Conservation (phyloP, 78 protist species). For the Speleostelium caveatum region DNA sequence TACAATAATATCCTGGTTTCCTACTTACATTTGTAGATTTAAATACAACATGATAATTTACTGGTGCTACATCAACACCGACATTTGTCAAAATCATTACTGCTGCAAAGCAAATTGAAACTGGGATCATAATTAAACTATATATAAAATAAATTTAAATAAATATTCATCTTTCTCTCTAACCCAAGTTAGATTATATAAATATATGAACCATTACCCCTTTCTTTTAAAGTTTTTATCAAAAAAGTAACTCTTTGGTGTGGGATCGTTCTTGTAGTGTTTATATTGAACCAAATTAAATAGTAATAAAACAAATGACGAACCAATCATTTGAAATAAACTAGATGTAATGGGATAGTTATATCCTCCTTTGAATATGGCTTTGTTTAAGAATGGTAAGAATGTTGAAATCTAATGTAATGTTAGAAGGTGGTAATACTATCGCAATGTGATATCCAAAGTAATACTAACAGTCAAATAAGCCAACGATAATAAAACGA, state of each 20-base stretch:
- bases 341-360: conserved; percentile 41
- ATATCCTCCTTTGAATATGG: conserved; percentile 19
- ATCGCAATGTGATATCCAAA: too few relatives aligned
- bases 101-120: conserved; percentile 56
- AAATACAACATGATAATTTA: conserved; percentile 59
- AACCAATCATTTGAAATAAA: conserved; percentile 57
- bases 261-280: conserved; percentile 17
- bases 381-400: conserved; percentile 45
- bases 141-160: neutral
- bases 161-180: conserved; percentile 3
- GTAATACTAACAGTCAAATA: too few relatives aligned
- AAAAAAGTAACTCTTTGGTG: conserved; percentile 45
- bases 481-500: too few relatives aligned
- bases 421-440: too few relatives aligned
- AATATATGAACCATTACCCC: neutral
- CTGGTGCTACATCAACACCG: conserved; percentile 35
- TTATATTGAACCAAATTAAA: conserved; percentile 36
- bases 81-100: conserved; percentile 61
- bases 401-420: conserved; percentile 13
- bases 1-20: neutral
- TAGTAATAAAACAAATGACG: conserved; percentile 4
- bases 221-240: conserved; percentile 50
- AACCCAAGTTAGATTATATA: neutral
- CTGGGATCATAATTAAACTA: conserved; percentile 67
- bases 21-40: conserved; percentile 68